Conservation (phyloP, 1,284 basidiomycete species). For the Mycena citricolor region DNA sequence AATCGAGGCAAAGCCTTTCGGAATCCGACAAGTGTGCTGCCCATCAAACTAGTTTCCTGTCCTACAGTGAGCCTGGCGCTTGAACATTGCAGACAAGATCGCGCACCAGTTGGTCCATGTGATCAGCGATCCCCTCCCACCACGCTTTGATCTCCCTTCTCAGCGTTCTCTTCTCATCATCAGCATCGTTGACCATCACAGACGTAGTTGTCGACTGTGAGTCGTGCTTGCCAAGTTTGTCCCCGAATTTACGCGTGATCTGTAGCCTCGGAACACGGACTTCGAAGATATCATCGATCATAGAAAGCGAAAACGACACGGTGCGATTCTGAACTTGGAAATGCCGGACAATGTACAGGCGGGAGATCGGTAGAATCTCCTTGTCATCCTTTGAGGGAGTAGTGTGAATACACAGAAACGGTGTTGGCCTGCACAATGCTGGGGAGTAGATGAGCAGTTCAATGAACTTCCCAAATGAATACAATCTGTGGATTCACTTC, state of each 20-base stretch:
- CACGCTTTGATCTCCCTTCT: conserved; percentile 60
- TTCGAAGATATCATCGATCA: conserved; percentile 58
- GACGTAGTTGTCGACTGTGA: neutral
- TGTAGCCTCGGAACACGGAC: conserved; percentile 59
- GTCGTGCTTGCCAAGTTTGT: neutral
- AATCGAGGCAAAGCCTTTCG: conserved; percentile 54
- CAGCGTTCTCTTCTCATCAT: conserved; percentile 47
- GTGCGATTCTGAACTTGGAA: conserved; percentile 42
- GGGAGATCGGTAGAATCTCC: conserved; percentile 31
- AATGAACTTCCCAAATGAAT: conserved; percentile 67
- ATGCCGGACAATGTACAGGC: conserved; percentile 52
- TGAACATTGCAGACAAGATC: conserved; percentile 12
- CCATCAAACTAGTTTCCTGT: conserved; percentile 17
- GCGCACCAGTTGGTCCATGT: conserved; percentile 59
- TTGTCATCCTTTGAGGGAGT: too few relatives aligned
- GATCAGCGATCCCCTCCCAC: conserved; percentile 63
- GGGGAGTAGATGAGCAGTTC: conserved; percentile 66
- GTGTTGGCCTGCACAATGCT: conserved; percentile 38
- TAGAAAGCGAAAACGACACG: conserved; percentile 47
- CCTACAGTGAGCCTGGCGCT: neutral
- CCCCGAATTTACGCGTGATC: conserved; percentile 36
- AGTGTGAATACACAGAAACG: conserved; percentile 55
- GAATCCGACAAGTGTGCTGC: conserved; percentile 21
- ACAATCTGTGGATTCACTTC: conserved; percentile 37
- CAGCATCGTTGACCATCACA: conserved; percentile 21